A percentile compares a stretch with the other conserved stretches of the same genome.
Evolutionary conservation across 768 basidiomycete species (phyloP).

Genomic region (Tylopilus intermedius): DNA sequence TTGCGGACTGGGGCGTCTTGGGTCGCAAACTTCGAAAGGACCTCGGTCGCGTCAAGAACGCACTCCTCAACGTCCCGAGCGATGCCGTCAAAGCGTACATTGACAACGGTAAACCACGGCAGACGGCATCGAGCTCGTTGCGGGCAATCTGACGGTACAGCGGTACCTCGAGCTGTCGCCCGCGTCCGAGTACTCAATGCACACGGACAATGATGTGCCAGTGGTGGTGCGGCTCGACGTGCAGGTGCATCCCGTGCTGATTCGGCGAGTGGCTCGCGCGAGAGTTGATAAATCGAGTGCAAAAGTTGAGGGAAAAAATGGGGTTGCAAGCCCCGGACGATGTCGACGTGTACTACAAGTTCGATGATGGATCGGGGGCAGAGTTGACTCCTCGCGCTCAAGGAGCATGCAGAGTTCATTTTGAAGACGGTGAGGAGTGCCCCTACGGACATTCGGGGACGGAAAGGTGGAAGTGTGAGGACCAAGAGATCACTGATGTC

Average conservation of each 20-base stretch:
- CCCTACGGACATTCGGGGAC: conserved; percentile 55
- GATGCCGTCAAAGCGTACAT: conserved; percentile 78
- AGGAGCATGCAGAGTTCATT: conserved; percentile 64
- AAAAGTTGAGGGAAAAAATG: conserved; percentile 93
- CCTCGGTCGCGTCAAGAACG: conserved; percentile 82
- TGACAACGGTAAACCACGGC: conserved; percentile 66
- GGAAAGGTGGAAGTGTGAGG: conserved; percentile 58
- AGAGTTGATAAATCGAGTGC: conserved; percentile 87
- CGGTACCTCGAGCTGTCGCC: conserved; percentile 82
- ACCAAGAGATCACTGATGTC: conserved; percentile 77
- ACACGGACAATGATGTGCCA: conserved; percentile 80
- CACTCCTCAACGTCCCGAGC: conserved; percentile 73
- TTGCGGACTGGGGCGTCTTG: conserved; percentile 92
- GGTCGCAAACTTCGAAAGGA: conserved; percentile 94
- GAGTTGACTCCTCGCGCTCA: conserved; percentile 63
- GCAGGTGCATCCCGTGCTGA: conserved; percentile 79
- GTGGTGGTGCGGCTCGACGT: conserved; percentile 93
- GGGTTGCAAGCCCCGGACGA: conserved; percentile 96
- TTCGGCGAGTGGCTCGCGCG: conserved; percentile 84
- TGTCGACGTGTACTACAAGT: conserved; percentile 79
- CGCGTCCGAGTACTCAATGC: conserved; percentile 60
- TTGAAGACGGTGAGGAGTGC: conserved; percentile 68
- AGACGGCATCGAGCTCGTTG: conserved; percentile 83
- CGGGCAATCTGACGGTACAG: conserved; percentile 90
- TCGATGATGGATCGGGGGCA: conserved; percentile 62